Percentiles rank a stretch among this genome's conserved stretches.
phyloP scores from a whole-genome alignment of 371 early-diverging fungal genomes.

The Mucor irregularis region DNA sequence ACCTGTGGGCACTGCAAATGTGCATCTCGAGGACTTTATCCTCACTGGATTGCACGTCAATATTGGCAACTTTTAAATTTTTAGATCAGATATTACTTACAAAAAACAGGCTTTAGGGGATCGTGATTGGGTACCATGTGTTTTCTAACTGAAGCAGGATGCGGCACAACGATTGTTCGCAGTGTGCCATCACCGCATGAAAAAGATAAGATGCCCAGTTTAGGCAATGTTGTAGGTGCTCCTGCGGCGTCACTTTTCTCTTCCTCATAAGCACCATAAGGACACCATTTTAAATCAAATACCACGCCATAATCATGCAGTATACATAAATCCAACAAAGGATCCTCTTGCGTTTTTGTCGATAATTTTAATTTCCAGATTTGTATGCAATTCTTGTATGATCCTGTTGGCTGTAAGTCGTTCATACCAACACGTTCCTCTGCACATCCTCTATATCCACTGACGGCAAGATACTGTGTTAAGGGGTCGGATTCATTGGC shows the following conservation, averaged over 20 bases:
- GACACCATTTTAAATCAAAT: slow-evolving; percentile 56
- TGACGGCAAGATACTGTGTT: slow-evolving; percentile 58
- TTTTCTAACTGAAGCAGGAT: slow-evolving; percentile 34
- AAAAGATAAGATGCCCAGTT: slow-evolving; percentile 53
- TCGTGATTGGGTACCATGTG: slow-evolving; percentile 3
- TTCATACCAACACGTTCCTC: slow-evolving; percentile 46
- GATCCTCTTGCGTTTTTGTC: slow-evolving; percentile 9
- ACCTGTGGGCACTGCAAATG: neutral
- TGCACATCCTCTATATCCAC: slow-evolving; percentile 46
- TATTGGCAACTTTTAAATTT: neutral
- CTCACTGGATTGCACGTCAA: slow-evolving; percentile 1
- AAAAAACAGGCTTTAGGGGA: slow-evolving; percentile 9
- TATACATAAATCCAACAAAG: slow-evolving; percentile 49
- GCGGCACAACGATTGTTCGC: slow-evolving; percentile 51
- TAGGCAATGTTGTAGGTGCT: too few species aligned
- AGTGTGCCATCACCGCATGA: slow-evolving; percentile 54
- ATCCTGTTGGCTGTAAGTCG: slow-evolving; percentile 25
- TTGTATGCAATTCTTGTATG: slow-evolving; percentile 42
- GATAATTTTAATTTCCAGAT: slow-evolving; percentile 48
- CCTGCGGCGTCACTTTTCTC: neutral
- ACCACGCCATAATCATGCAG: slow-evolving; percentile 53
- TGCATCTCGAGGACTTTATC: slow-evolving; percentile 12
- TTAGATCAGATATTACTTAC: slow-evolving; percentile 4
- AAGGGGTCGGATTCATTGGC: slow-evolving; percentile 11
- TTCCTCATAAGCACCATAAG: slow-evolving; percentile 45